Evolutionary conservation across 2,329 filamentous ascomycete species (phyloP).

Genomic region (Stachybotrys echinatus): DNA sequence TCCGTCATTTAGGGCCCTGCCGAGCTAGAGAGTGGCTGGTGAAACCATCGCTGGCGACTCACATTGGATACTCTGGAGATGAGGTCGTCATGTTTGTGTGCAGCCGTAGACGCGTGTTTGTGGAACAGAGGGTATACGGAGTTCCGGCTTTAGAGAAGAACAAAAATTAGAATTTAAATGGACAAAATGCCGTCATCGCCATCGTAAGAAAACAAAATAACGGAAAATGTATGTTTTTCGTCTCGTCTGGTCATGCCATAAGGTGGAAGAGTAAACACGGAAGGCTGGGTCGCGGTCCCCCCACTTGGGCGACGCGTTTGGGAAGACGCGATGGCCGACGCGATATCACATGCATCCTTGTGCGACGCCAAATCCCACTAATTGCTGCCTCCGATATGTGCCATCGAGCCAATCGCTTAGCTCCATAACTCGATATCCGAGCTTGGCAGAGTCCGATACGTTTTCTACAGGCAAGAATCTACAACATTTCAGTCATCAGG

Average conservation of each 20-base stretch:
- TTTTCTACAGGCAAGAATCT: too few species aligned
- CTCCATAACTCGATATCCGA: too few species aligned
- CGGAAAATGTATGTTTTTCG: background rate
- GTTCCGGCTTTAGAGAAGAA: background rate
- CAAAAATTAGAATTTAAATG: background rate
- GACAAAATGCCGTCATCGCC: background rate
- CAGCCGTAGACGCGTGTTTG: background rate
- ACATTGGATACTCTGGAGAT: constrained; percentile 25
- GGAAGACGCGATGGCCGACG: constrained; percentile 1
- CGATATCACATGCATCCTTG: background rate
- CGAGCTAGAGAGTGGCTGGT: background rate
- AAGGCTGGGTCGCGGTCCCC: background rate
- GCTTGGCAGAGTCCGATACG: too few species aligned
- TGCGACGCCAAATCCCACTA: too few species aligned
- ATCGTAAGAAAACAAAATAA: background rate
- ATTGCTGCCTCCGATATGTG: too few species aligned
- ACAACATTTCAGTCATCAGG: too few species aligned
- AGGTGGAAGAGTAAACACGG: background rate
- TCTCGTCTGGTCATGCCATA: background rate
- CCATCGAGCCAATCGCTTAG: too few species aligned
- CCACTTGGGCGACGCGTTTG: constrained; percentile 7
- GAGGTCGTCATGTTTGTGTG: constrained; percentile 4
- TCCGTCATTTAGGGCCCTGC: too few species aligned
- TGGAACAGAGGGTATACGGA: background rate
- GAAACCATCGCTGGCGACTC: background rate